phyloP scores from a whole-genome alignment of 108 stramenopile genomes.

The Stephanodiscus triporus region DNA sequence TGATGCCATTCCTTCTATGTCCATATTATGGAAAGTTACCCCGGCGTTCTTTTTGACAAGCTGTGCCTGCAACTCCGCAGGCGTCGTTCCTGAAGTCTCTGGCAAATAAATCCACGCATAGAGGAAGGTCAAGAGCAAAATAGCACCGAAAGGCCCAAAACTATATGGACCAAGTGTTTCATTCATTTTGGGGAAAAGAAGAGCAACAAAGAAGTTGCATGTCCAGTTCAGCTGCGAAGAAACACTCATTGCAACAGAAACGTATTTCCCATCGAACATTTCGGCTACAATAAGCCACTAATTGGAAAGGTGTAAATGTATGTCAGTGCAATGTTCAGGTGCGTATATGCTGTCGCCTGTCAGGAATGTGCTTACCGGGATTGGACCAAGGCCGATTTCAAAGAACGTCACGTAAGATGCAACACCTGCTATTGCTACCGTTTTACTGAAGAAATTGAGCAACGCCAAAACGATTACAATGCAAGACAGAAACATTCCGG shows the following conservation, averaged over 20 bases:
- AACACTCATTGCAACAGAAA: slow-evolving; percentile 82
- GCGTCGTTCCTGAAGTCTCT: slow-evolving; percentile 87
- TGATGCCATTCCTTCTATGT: slow-evolving; percentile 41
- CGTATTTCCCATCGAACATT: slow-evolving; percentile 92
- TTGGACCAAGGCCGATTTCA: slow-evolving; percentile 97
- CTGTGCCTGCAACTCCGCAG: slow-evolving; percentile 72
- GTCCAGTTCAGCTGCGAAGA: slow-evolving; percentile 91
- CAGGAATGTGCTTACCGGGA: slow-evolving; percentile 61
- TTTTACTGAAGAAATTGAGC: slow-evolving; percentile 66
- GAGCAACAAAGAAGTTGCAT: slow-evolving; percentile 89
- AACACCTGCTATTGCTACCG: slow-evolving; percentile 80
- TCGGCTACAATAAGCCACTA: slow-evolving; percentile 91
- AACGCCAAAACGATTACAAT: slow-evolving; percentile 71
- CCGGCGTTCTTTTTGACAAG: slow-evolving; percentile 68
- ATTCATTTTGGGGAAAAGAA: slow-evolving; percentile 88
- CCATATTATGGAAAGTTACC: slow-evolving; percentile 73
- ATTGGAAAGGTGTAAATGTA: neutral
- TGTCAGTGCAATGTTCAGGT: neutral
- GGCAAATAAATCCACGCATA: slow-evolving; percentile 65
- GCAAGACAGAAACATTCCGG: slow-evolving; percentile 81
- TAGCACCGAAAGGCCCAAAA: slow-evolving; percentile 83
- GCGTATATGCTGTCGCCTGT: neutral
- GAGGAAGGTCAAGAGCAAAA: slow-evolving; percentile 57
- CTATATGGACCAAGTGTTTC: slow-evolving; percentile 72
- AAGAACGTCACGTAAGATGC: slow-evolving; percentile 90